Conservation (phyloP, 1,284 basidiomycete genomes). For the Anthracocystis setariae region DNA sequence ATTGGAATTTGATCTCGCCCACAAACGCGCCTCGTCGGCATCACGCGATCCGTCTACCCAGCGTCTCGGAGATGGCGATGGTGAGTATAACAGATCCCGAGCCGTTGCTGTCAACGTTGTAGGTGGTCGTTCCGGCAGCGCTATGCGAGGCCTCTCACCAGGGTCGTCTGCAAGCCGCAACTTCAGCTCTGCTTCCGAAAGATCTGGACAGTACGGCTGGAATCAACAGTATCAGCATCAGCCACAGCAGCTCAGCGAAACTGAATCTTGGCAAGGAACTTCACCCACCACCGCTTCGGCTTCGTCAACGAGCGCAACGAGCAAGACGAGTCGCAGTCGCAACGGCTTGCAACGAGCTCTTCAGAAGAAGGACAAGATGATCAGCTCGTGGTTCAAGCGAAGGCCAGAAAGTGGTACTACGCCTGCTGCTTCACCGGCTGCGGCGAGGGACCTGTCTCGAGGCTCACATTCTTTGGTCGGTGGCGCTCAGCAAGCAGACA, state of each 20-base stretch:
- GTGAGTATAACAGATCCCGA: constrained; percentile 1
- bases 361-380: constrained; percentile 51
- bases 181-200: constrained; percentile 18
- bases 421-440: constrained; percentile 7
- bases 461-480: not conserved
- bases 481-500: constrained; percentile 2
- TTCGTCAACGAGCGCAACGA: constrained; percentile 27
- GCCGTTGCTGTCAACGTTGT: constrained; percentile 14
- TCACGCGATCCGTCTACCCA: constrained; percentile 12
- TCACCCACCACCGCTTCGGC: constrained; percentile 39
- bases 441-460: constrained; percentile 6
- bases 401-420: constrained; percentile 12
- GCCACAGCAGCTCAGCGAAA: constrained; percentile 23
- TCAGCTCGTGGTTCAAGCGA: constrained; percentile 54
- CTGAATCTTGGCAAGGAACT: constrained; percentile 30
- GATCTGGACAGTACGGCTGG: constrained; percentile 14
- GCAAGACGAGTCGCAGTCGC: constrained; percentile 32
- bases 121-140: constrained; percentile 1
- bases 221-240: constrained; percentile 21
- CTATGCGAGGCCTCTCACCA: constrained; percentile 11
- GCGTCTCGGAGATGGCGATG: not conserved
- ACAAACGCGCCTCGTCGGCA: constrained; percentile 16
- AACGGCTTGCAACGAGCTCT: constrained; percentile 36
- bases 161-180: constrained; percentile 27
- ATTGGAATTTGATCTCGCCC: constrained; percentile 11